Base-by-base conservation (phyloP, 106 monocot species). In the Iris macrosiphon region DNA sequence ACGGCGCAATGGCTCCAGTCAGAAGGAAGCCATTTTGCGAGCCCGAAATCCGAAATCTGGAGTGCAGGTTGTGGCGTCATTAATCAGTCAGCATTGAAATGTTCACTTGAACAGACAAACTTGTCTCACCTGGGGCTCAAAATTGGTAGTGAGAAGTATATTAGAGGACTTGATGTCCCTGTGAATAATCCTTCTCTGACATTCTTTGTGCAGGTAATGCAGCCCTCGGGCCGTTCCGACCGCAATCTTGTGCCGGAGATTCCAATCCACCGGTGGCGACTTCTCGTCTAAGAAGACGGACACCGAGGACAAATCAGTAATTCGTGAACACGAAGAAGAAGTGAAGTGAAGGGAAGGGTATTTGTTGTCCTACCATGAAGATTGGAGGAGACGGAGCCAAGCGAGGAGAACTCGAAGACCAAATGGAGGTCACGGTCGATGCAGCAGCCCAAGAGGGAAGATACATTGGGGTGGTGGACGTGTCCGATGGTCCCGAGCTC, bases 401-500 rank as follows among this genome's bases (percentile, higher is more conserved):
- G 57, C 15, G 64, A 75, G 35, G 87, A 87, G 74, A 87, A 72
- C 55, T 78, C 68, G 49, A 87, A 87, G 67, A 87, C 59, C 21
- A 87, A 59, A 61, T 82, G 64, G 13, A 78, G 75, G 13, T 72
- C 87, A 7, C 29, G 46, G 46, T 87, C 87, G 49, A 87, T 61
- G 68, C 87, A 82, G 61, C 70, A 87, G 29, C 87, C 87, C 1
- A 82, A 31, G 28, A 87, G 68, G 2, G 71, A 17, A 25, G 66
- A 82, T 15, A 87, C 82, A 57, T 87, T 81, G 13, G 81, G 78
- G 41, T 87, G 87, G 22, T 55, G 55, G 17, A 75, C 87, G 45
- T 87, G 87, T 19, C 87, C 66, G n/a, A 87, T 68, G 3, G 78
- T 82, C 3, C 87, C 87, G 7, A 87, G 71, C 71, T 87, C 87